Conservation (phyloP, 306 rosid genomes). For the Arachis stenosperma region DNA sequence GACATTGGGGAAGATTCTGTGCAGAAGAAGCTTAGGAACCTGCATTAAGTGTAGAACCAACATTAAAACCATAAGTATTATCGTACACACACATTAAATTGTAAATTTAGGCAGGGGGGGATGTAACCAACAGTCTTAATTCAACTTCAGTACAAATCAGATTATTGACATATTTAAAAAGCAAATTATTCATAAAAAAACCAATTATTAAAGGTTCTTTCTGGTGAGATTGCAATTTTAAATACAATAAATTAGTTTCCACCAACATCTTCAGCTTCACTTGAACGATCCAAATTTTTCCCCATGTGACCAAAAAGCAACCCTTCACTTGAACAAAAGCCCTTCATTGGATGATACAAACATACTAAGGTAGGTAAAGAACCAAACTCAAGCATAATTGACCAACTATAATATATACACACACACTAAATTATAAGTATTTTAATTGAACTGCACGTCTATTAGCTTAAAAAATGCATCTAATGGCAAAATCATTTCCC, state of each 20-base stretch:
- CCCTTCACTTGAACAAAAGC: conserved; percentile 17
- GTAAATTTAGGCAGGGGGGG: conserved; percentile 5
- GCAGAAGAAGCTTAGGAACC: conserved; percentile 98
- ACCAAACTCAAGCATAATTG: conserved; percentile 21
- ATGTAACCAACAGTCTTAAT: conserved; percentile 9
- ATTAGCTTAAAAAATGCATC: neutral
- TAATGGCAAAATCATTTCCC: conserved; percentile 21
- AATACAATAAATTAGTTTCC: neutral
- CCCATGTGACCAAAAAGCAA: neutral
- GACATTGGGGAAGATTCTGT: conserved; percentile 88
- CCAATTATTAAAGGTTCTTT: neutral
- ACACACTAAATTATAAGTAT: neutral
- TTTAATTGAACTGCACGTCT: neutral
- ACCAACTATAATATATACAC: conserved; percentile 2
- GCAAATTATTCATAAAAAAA: neutral
- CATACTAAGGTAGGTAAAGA: conserved; percentile 9
- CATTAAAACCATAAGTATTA: conserved; percentile 30
- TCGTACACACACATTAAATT: conserved; percentile 7
- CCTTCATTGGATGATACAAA: neutral
- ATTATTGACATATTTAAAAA: conserved; percentile 2
- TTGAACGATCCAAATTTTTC: conserved; percentile 1
- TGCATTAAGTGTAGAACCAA: conserved; percentile 44
- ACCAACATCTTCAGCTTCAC: neutral
- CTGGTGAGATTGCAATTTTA: neutral
- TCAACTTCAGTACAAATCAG: conserved; percentile 24